Base-by-base conservation (phyloP, 345 rosid species). In the Limnanthes douglasii region DNA sequence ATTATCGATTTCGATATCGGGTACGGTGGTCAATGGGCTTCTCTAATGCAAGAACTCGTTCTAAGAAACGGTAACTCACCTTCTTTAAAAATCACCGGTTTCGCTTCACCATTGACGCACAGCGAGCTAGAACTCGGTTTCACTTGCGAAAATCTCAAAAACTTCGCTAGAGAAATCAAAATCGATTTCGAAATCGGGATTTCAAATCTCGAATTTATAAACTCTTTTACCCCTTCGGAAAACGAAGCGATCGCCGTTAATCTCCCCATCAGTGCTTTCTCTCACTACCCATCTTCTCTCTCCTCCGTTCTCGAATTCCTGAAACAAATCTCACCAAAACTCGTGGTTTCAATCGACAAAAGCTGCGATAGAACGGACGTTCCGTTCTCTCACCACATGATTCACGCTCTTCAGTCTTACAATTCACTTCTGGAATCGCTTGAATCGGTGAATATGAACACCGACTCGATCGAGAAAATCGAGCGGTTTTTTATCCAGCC, bases 21-120 rank as follows among this genome's bases (percentile, higher is more conserved):
- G 15, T 82, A 62, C 44, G 97, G 97, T 15, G 88, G 82, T 36
- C 94, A 82, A 34, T 82, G 97, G 95, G 85, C 97, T 32, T 86
- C 97, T 37, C 59, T 86, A 41, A 78, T 86, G 85, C 97, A 82
- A 36, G 97, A 86, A 56, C 93, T 86, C 21, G 79, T 70, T 15
- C 49, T 71, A 31, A 61, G 69, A 34, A 68, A 45, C 17, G 62
- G 66, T 8, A 61, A 65, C 18, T 52, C 64, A 5, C 74, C 88
- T 25, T 71, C 69, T 0, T 69, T 86, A 18, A 82, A 69, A 30
- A 71, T 86, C 58, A 82, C 95, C 4, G 83, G 69, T 6, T 69
- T 82, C 43, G 72, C 70, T 33, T 75, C 92, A 44, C 70, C 63
- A 15, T 44, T 61, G 1, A 39, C 57, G 0, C 68, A 72, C 21